These are phyloP conservation scores for Picea glauca DNA, from an alignment of 75 land plant species.

Conservation along the genomic window DNA sequence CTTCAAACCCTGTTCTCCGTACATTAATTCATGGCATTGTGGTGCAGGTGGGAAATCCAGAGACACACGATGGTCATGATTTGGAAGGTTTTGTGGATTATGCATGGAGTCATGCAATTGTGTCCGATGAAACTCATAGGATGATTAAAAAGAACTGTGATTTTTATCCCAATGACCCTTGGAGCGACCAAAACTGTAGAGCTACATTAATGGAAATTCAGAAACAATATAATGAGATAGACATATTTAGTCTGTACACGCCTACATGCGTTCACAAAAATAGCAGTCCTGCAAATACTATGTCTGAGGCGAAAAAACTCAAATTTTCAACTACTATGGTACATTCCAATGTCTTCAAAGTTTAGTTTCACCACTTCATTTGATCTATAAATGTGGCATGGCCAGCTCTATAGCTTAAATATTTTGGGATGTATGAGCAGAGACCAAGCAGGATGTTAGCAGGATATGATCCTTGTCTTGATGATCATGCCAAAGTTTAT, in stretches of 20 bases:
- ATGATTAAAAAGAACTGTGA: slow-evolving; percentile 38
- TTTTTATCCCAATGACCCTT: slow-evolving; percentile 28
- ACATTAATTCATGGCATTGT: too few relatives aligned
- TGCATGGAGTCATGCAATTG: slow-evolving; percentile 74
- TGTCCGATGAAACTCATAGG: slow-evolving; percentile 49
- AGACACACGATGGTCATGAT: slow-evolving; percentile 41
- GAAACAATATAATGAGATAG: slow-evolving; percentile 45
- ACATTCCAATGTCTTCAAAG: too few relatives aligned
- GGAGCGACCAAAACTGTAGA: slow-evolving; percentile 17
- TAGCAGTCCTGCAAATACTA: too few relatives aligned
- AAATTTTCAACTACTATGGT: too few relatives aligned
- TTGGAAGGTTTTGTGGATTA: slow-evolving; percentile 57
- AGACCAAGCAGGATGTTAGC: too few relatives aligned
- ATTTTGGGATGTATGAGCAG: too few relatives aligned
- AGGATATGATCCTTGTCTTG: slow-evolving; percentile 48
- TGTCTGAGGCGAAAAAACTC: too few relatives aligned
- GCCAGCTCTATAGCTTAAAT: too few relatives aligned
- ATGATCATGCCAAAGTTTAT: slow-evolving; percentile 39
- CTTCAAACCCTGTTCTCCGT: too few relatives aligned
- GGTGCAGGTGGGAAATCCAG: slow-evolving; percentile 62
- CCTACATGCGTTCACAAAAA: slow-evolving; percentile 25
- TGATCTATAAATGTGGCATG: too few relatives aligned
- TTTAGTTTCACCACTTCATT: too few relatives aligned
- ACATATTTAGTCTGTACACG: slow-evolving; percentile 60
- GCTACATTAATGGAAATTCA: slow-evolving; percentile 33